phyloP scores from a whole-genome alignment of 2,329 filamentous ascomycete genomes.

The Amesomyces nigricolor region DNA sequence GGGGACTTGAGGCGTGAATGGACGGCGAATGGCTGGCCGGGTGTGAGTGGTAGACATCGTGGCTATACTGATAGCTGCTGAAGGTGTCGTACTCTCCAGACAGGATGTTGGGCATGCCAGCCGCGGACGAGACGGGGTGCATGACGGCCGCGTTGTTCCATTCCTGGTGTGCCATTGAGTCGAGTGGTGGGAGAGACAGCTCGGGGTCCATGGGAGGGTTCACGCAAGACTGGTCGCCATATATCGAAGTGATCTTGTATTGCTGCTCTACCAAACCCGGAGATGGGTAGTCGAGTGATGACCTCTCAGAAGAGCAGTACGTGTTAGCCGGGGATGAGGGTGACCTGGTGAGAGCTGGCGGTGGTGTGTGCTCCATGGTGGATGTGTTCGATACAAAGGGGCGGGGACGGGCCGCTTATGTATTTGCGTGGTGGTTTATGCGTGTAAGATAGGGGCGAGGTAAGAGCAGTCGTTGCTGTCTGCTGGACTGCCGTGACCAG shows the following conservation, averaged over 20 bases:
- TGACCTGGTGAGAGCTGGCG: conserved; percentile 42
- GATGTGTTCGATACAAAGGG: conserved; percentile 7
- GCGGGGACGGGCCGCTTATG: conserved; percentile 13
- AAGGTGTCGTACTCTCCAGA: conserved; percentile 49
- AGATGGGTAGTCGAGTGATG: conserved; percentile 42
- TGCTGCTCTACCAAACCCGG: conserved; percentile 40
- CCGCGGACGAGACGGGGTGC: conserved; percentile 37
- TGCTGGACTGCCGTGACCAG: conserved; percentile 20
- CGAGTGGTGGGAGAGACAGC: conserved; percentile 35
- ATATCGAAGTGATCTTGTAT: conserved; percentile 40
- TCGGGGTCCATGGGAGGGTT: conserved; percentile 34
- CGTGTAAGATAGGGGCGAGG: conserved; percentile 18
- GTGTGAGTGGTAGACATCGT: conserved; percentile 40
- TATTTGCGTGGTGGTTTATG: conserved; percentile 19
- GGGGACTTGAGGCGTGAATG: conserved; percentile 28
- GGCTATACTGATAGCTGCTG: conserved; percentile 43
- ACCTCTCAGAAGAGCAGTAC: conserved; percentile 39
- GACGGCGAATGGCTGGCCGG: conserved; percentile 24
- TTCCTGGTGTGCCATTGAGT: conserved; percentile 38
- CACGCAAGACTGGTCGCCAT: conserved; percentile 37
- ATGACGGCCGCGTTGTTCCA: conserved; percentile 40
- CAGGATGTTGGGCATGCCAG: conserved; percentile 42
- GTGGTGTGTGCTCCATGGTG: conserved; percentile 47
- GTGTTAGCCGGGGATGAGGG: conserved; percentile 40
- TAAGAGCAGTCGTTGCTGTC: conserved; percentile 14